Evolutionary conservation across 2,329 filamentous ascomycete species (phyloP).

Genomic region (Talaromyces islandicus): DNA sequence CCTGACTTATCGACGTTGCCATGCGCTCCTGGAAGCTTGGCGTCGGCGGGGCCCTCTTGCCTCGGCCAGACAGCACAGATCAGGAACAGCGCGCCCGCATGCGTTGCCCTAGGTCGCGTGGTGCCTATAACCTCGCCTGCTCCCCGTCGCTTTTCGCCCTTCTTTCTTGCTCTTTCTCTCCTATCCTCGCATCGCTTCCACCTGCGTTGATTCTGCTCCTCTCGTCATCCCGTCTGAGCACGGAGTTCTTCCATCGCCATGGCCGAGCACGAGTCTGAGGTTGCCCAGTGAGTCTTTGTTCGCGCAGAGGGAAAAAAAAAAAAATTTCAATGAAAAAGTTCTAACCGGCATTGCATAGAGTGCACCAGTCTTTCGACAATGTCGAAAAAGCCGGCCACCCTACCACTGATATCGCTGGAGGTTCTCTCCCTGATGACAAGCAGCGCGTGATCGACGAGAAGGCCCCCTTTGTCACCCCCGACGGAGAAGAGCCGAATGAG

Average conservation of each 20-base stretch:
- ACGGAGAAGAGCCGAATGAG: conserved; percentile 49
- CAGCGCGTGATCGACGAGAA: conserved; percentile 24
- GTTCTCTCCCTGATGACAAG: conserved; percentile 14
- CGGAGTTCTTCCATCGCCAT: neutral
- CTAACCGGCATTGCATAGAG: neutral
- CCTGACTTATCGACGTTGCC: neutral
- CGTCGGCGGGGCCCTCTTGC: neutral
- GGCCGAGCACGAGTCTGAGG: conserved; percentile 9
- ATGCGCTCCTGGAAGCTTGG: neutral
- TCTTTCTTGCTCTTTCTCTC: neutral
- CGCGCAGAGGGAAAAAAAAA: neutral
- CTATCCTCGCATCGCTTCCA: neutral
- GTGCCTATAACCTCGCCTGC: neutral
- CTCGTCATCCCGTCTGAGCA: neutral
- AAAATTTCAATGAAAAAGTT: neutral
- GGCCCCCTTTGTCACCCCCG: conserved; percentile 26
- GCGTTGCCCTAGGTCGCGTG: neutral
- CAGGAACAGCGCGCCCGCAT: neutral
- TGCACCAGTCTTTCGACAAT: conserved; percentile 10
- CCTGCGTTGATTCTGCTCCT: neutral
- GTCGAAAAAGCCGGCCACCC: conserved; percentile 6
- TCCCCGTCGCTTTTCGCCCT: neutral
- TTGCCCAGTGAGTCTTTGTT: conserved; percentile 3
- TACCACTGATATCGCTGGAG: conserved; percentile 7
- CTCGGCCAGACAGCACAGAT: neutral